Evolutionary conservation across 495 filamentous ascomycete species (phyloP), one percentile per base, ranked within the genome.

Genomic region (Pseudoneurospora amorphoporcata): DNA sequence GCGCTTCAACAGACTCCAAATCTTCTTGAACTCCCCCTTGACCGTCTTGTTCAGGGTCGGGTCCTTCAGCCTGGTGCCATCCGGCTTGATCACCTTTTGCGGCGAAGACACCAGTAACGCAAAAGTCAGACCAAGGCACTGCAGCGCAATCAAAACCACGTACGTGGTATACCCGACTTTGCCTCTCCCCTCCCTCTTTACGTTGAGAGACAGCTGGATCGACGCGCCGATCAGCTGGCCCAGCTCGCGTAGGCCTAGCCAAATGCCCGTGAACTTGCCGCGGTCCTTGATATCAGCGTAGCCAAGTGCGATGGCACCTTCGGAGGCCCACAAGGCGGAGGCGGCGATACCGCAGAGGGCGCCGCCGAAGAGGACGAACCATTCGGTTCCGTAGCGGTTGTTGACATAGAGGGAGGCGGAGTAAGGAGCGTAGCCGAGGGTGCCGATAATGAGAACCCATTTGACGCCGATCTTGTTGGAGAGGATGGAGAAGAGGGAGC

Each of bases 321-420:
- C 88, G 65, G 84, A 84, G 0, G 84, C 87, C 87, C 88, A 89
- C n/a, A 89, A 78, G 8, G 87, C 79, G 8, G 85, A 86, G 0
- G 87, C 87, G 6, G 83, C 83, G 38, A 89, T 81, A 0, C 88
- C 87, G 76, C 88, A 90, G 10, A 84, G 83, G 3, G 83, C 86
- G 7, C 86, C 86, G 7, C 86, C 88, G 3, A 89, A 81, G 17
- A 88, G 75, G 0, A 89, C 82, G 69, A 90, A 84, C 88, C 87
- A 90, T 68, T 85, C 81, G 12, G 81, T 84, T 5, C 87, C 87
- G 76, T 85, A 88, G 0, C 86, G 83, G 76, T 87, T 89, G 75
- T 90, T 89, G 71, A 85, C 83, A 72, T 89, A 90, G 29, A 90
- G 76, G 0, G 85, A 83, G 5, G 87, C 87, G 1, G 84, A 86